phyloP scores from a whole-genome alignment of 306 rosid genomes.

The Lathyrus oleraceus region DNA sequence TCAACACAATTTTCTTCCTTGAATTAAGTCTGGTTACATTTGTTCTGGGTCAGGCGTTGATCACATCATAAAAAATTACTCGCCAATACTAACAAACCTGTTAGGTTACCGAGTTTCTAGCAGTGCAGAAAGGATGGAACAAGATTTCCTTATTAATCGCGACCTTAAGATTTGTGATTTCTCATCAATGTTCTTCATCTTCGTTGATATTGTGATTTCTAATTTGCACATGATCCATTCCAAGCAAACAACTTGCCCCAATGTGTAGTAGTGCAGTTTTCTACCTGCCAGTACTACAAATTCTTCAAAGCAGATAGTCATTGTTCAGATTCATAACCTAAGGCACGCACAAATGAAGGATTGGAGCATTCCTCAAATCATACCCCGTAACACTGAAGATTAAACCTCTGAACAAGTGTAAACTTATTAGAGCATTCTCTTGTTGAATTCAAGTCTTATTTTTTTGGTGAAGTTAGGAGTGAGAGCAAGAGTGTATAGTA shows the following conservation, averaged over 20 bases:
- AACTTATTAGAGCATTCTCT: neutral
- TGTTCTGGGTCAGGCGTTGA: constrained; percentile 64
- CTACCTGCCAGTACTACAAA: neutral
- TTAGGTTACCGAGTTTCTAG: neutral
- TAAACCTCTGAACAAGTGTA: neutral
- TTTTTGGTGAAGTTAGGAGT: neutral
- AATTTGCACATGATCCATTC: neutral
- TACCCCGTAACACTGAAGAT: neutral
- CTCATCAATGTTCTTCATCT: neutral
- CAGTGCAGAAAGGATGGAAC: neutral
- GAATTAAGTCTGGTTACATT: constrained; percentile 68
- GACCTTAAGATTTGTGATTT: constrained; percentile 5
- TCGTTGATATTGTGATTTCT: neutral
- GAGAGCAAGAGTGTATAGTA: neutral
- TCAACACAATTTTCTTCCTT: constrained; percentile 78
- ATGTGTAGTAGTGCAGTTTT: neutral
- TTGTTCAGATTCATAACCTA: constrained; percentile 2
- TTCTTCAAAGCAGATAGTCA: constrained; percentile 15
- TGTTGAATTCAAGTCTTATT: neutral
- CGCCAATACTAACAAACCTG: neutral
- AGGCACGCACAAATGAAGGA: neutral
- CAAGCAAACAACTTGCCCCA: too few relatives aligned
- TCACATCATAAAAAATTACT: constrained; percentile 26
- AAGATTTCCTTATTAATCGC: neutral
- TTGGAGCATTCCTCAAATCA: neutral